Percentiles rank a stretch among this genome's conserved stretches.
Evolutionary conservation across 495 filamentous ascomycete species (phyloP).

Genomic region (Pseudevernia furfuracea): DNA sequence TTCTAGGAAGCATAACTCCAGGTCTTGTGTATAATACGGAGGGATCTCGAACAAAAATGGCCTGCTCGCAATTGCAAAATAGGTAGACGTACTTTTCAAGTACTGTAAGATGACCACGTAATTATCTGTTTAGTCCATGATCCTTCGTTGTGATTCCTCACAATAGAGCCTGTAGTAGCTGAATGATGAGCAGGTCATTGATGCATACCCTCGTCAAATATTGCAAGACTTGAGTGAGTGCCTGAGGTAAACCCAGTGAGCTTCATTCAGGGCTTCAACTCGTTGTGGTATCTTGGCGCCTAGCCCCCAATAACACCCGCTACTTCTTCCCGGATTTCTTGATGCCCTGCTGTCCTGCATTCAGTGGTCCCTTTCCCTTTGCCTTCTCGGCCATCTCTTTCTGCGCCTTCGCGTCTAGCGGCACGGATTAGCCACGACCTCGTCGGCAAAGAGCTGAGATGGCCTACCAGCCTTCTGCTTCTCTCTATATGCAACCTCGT

Average conservation of each 20-base stretch:
- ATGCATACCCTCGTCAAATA: conserved; percentile 1
- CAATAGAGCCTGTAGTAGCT: background rate
- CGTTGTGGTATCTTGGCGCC: background rate
- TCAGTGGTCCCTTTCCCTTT: conserved; percentile 54
- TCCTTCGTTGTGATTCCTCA: background rate
- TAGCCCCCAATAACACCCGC: background rate
- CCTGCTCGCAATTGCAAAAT: background rate
- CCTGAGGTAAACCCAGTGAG: background rate
- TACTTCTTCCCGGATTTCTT: conserved; percentile 91
- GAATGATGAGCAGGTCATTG: background rate
- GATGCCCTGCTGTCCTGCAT: conserved; percentile 73
- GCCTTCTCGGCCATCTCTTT: conserved; percentile 62
- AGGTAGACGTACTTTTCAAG: background rate
- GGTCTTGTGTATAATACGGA: background rate
- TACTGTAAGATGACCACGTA: background rate
- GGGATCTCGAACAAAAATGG: background rate
- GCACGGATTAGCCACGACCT: background rate
- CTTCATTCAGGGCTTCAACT: background rate
- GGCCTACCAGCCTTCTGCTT: conserved; percentile 64
- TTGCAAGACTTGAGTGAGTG: background rate
- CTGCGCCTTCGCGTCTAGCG: conserved; percentile 65
- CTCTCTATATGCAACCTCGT: conserved; percentile 65
- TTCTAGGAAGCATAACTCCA: background rate
- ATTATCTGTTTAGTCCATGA: background rate
- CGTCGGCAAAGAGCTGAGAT: background rate